Evolutionary conservation across 176 grass and related monocot species (phyloP).

Genomic region (Stipa capillata): DNA sequence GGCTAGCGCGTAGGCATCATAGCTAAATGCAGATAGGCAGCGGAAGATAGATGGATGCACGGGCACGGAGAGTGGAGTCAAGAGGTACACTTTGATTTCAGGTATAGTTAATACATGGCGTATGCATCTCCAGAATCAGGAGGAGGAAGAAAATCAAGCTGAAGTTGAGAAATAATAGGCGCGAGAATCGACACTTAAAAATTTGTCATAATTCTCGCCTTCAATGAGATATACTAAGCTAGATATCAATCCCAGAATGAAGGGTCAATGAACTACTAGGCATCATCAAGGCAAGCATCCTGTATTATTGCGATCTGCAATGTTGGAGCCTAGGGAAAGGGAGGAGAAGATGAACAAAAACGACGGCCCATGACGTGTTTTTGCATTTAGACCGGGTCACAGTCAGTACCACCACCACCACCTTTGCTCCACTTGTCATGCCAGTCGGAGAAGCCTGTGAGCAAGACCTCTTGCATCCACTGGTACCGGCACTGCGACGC

Average conservation of each 20-base stretch:
- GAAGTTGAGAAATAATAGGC: constrained; percentile 18
- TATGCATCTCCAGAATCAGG: constrained; percentile 29
- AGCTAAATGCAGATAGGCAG: background rate
- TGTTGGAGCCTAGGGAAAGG: constrained; percentile 31
- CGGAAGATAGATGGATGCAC: background rate
- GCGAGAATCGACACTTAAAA: constrained; percentile 54
- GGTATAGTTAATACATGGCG: constrained; percentile 23
- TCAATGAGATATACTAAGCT: constrained; percentile 46
- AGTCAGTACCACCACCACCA: background rate
- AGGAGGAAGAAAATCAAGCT: constrained; percentile 3
- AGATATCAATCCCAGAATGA: constrained; percentile 25
- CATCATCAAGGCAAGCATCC: constrained; percentile 31
- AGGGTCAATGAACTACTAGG: constrained; percentile 32
- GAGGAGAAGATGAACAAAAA: constrained; percentile 13
- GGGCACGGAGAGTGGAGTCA: background rate
- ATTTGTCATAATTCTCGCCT: constrained; percentile 59
- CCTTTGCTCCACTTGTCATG: constrained; percentile 46
- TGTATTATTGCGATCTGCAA: constrained; percentile 43
- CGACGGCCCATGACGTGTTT: background rate
- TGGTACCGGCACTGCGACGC: constrained; percentile 57
- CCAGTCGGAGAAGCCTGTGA: constrained; percentile 69
- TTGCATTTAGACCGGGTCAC: background rate
- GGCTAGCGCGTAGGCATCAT: constrained; percentile 68
- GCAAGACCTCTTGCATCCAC: constrained; percentile 86
- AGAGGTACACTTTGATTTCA: constrained; percentile 14